Evolutionary conservation across 2,329 filamentous ascomycete genomes (phyloP), one percentile per base, ranked within the genome.

Genomic region (Exophiala sp.): DNA sequence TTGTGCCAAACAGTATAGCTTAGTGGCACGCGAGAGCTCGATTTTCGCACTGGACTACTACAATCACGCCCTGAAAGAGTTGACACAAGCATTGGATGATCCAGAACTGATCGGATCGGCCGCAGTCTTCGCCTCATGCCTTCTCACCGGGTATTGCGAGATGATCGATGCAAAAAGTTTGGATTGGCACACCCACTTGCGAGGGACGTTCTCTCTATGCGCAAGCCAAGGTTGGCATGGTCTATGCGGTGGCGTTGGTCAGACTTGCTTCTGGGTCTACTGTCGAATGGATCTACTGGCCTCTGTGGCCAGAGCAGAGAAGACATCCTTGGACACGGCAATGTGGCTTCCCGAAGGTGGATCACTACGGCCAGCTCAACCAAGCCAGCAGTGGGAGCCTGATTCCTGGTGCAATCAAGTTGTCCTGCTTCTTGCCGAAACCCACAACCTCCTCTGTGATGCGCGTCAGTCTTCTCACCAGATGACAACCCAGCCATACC

Each of bases 241-340:
- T 8, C 35, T 11, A n/a, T 41, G 14, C 35, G 47, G 34, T 14
- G 47, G 47, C 11, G 35, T 50, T 11, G 47, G 14, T n/a, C 35
- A 41, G 24, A 24, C 47, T 24, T 50, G 47, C 47, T 50, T 50
- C 36, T 50, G 47, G 47, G 47, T 50, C n/a, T 50, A 50, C 14
- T 40, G 35, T 33, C 34, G 47, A 33, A 50, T 50, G 47, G 47
- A 50, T 16, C 35, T 50, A 16, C 35, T 50, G 14, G 34, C 47
- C 14, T 41, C 47, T 24, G 11, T 50, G n/a, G 34, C 47, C 35
- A 41, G 35, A 41, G 47, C 47, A 14, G 10, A 20, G 24, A 11
- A 41, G 2, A 50, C 35, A 16, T 12, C 11, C 10, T 21, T 50
- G 5, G 18, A 40, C n/a, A 14, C 47, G 29, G 5, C 14, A 41